A percentile compares a stretch with the other conserved stretches of the same genome.
Conservation (phyloP, 2,329 filamentous ascomycete genomes). For the Ophiostoma ips region DNA sequence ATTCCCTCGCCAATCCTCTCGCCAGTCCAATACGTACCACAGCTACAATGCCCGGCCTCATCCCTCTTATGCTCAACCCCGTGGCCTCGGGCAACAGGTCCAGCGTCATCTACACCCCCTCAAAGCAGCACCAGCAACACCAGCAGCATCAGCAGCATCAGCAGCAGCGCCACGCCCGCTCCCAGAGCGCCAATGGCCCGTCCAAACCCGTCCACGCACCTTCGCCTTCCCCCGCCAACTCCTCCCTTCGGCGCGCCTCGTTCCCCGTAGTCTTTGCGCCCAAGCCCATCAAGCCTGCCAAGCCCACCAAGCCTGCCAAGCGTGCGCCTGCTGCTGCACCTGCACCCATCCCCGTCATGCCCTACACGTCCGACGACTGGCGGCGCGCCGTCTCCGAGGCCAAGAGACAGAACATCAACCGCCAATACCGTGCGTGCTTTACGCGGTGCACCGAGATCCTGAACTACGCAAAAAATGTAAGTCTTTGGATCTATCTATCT, state of each 20-base stretch:
- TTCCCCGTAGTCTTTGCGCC: slow-evolving; percentile 2
- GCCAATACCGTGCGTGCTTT: slow-evolving; percentile 39
- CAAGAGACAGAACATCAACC: slow-evolving; percentile 38
- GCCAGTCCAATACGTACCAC: too few relatives aligned
- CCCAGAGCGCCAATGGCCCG: slow-evolving; percentile 5
- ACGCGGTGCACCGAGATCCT: slow-evolving; percentile 39
- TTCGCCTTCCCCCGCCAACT: not conserved
- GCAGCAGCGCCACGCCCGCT: slow-evolving; percentile 3
- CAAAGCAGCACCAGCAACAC: too few relatives aligned
- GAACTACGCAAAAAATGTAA: slow-evolving; percentile 30
- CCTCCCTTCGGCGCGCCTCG: slow-evolving; percentile 2
- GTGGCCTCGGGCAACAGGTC: slow-evolving; percentile 10
- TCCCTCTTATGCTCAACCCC: slow-evolving; percentile 13
- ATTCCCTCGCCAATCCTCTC: not conserved
- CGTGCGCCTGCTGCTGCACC: slow-evolving; percentile 13
- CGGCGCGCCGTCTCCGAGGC: slow-evolving; percentile 35
- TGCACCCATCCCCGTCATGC: slow-evolving; percentile 19
- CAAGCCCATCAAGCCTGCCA: too few relatives aligned
- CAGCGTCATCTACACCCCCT: slow-evolving; percentile 7
- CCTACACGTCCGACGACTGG: slow-evolving; percentile 37
- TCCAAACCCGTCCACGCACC: not conserved
- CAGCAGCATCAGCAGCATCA: too few relatives aligned
- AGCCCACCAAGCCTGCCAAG: slow-evolving; percentile 15
- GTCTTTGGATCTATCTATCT: too few relatives aligned
- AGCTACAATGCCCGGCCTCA: slow-evolving; percentile 14